Evolutionary conservation across 768 basidiomycete genomes (phyloP), one percentile per base, ranked within the genome.

Genomic region (Rubroboletus satanas): DNA sequence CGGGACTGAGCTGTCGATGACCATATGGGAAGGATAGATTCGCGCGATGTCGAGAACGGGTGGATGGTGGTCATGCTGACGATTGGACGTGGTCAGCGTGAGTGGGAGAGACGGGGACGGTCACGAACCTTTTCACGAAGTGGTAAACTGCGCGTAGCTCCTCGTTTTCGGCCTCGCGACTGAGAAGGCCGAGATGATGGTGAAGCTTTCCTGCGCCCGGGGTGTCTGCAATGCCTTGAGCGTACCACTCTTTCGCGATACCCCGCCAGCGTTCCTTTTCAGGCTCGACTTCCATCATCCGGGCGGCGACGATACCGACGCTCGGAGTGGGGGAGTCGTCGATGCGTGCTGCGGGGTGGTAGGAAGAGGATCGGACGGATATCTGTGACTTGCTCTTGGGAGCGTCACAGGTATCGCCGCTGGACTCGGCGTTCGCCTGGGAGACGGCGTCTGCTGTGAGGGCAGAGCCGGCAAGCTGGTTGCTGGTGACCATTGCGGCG

Each of bases 191-290:
- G 14, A 99, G 73, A 64, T 98, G 93, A 66, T 98, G 94, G 69
- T 98, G 97, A 38, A 99, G 73, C 66, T 95, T 87, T 3, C 97
- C 97, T 5, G 87, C 85, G n/a, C 94, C 95, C 1, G 97, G 97
- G 45, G 88, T 90, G 62, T 92, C 91, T 7, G 84, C 82, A 33
- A 99, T 75, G 0, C 94, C 95, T 36, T 83, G 78, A 17, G 83
- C 87, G 69, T 96, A 99, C 97, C 97, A 99, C 29, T 94, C 92
- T 60, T 87, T 75, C 4, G 96, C 94, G 42, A 93, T 89, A 33
- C 78, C 78, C 36, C 93, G 74, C 97, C 97, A 99, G 5, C 87
- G 81, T 65, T 97, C 95, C 62, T 92, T 87, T 73, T 98, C 90
- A 0, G 90, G 88, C 61, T 93, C 91, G 62, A 98, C 81, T 54